phyloP scores from a whole-genome alignment of 768 basidiomycete genomes.

The button mushroom (Agaricus bisporus) region DNA sequence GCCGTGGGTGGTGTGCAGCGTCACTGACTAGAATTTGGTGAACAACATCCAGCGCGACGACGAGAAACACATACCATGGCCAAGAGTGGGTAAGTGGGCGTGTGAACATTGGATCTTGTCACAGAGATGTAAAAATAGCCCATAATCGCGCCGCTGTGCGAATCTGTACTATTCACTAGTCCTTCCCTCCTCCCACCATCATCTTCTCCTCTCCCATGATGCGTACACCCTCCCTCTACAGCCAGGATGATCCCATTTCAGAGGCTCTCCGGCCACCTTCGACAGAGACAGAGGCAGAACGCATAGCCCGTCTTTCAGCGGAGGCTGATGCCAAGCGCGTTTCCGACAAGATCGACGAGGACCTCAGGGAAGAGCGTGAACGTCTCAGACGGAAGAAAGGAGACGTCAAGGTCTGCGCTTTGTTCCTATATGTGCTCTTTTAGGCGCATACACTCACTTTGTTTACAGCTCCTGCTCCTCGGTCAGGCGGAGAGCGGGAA shows the following conservation, averaged over 20 bases:
- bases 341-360: conserved; percentile 80
- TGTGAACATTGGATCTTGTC: conserved; percentile 14
- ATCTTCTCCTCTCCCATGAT: conserved; percentile 26
- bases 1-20: conserved; percentile 88
- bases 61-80: conserved; percentile 23
- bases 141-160: conserved; percentile 4
- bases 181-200: conserved; percentile 23
- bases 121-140: conserved; percentile 13
- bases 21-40: conserved; percentile 65
- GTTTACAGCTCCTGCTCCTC: conserved; percentile 55
- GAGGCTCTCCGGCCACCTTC: conserved; percentile 58
- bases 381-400: conserved; percentile 56
- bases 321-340: conserved; percentile 73
- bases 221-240: conserved; percentile 68
- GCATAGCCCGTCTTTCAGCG: conserved; percentile 47
- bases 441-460: conserved; percentile 32
- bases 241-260: conserved; percentile 72
- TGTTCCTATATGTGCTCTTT: neutral
- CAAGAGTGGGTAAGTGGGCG: neutral
- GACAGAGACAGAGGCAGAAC: conserved; percentile 62
- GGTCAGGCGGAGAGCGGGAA: conserved; percentile 80
- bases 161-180: conserved; percentile 12
- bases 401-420: conserved; percentile 57
- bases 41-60: conserved; percentile 1
- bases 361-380: conserved; percentile 66